A percentile compares a stretch with the other conserved stretches of the same genome.
Evolutionary conservation across 2,329 filamentous ascomycete species (phyloP).

Genomic region (Tolypocladium endophyticum): DNA sequence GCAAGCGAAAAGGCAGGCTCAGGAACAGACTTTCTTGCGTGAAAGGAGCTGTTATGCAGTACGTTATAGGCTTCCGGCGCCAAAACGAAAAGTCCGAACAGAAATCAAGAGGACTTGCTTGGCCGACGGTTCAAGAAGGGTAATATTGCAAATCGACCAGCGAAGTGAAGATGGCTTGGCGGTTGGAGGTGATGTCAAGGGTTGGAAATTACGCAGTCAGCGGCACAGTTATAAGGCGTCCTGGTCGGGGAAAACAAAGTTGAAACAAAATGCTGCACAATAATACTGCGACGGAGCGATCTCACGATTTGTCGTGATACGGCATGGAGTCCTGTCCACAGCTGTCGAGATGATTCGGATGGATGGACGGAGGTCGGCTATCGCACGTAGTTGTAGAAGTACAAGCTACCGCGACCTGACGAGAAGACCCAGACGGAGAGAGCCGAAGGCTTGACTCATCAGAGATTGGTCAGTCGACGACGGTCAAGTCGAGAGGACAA

Average conservation of each 20-base stretch:
- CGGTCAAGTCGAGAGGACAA: slow-evolving; percentile 16
- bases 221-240: slow-evolving; percentile 1
- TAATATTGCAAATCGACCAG: neutral
- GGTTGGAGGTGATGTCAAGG: neutral
- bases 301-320: slow-evolving; percentile 36
- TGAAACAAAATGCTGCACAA: slow-evolving; percentile 42
- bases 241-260: slow-evolving; percentile 24
- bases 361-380: slow-evolving; percentile 18
- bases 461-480: slow-evolving; percentile 9
- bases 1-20: neutral
- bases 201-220: neutral
- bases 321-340: slow-evolving; percentile 36
- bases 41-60: neutral
- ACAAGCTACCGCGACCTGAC: slow-evolving; percentile 18
- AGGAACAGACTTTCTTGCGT: neutral
- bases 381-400: slow-evolving; percentile 28
- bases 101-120: neutral
- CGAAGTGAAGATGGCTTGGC: neutral
- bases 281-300: slow-evolving; percentile 37
- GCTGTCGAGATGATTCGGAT: slow-evolving; percentile 25
- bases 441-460: slow-evolving; percentile 2
- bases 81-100: neutral
- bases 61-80: neutral
- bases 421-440: slow-evolving; percentile 2
- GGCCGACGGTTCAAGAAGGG: neutral